These are phyloP conservation scores for Candida nonsorbophila DNA, from an alignment of 805 yeast species.

Conservation along the genomic window DNA sequence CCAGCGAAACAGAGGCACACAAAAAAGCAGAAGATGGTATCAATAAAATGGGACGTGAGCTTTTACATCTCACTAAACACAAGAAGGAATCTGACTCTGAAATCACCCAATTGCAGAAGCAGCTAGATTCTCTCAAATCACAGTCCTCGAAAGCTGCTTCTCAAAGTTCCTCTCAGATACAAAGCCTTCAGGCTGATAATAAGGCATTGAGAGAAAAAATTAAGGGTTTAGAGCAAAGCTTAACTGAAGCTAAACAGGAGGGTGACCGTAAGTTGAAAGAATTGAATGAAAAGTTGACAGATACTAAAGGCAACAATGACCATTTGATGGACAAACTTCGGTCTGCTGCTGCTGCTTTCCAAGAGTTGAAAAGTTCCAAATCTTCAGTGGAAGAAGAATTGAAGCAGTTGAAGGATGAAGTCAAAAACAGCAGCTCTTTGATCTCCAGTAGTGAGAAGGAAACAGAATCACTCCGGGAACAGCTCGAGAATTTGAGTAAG, in stretches of 20 bases:
- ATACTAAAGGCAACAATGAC: slow-evolving; percentile 25
- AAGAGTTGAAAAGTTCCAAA: slow-evolving; percentile 20
- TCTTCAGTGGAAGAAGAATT: slow-evolving; percentile 10
- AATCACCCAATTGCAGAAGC: slow-evolving; percentile 39
- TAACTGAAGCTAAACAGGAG: slow-evolving; percentile 14
- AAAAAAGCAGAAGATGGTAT: slow-evolving; percentile 78
- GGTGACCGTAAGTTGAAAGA: slow-evolving; percentile 13
- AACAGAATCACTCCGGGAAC: background rate
- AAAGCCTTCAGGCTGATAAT: slow-evolving; percentile 16
- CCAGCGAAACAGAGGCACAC: slow-evolving; percentile 36
- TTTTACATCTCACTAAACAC: slow-evolving; percentile 58
- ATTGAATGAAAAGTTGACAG: slow-evolving; percentile 17
- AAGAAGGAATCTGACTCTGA: slow-evolving; percentile 47
- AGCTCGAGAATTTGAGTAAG: slow-evolving; percentile 1
- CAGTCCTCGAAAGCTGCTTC: slow-evolving; percentile 28
- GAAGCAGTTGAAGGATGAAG: slow-evolving; percentile 10
- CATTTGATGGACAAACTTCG: slow-evolving; percentile 39
- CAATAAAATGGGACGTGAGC: slow-evolving; percentile 83
- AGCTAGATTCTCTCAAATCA: slow-evolving; percentile 20
- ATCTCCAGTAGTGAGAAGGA: no score
- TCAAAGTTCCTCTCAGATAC: slow-evolving; percentile 15
- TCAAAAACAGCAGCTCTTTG: no score
- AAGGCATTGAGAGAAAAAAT: slow-evolving; percentile 19
- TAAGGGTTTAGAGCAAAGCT: slow-evolving; percentile 13
- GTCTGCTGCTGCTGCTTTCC: slow-evolving; percentile 31